Evolutionary conservation across 352 stramenopile species (phyloP).

Genomic region (Phytophthora pseudosyringae): DNA sequence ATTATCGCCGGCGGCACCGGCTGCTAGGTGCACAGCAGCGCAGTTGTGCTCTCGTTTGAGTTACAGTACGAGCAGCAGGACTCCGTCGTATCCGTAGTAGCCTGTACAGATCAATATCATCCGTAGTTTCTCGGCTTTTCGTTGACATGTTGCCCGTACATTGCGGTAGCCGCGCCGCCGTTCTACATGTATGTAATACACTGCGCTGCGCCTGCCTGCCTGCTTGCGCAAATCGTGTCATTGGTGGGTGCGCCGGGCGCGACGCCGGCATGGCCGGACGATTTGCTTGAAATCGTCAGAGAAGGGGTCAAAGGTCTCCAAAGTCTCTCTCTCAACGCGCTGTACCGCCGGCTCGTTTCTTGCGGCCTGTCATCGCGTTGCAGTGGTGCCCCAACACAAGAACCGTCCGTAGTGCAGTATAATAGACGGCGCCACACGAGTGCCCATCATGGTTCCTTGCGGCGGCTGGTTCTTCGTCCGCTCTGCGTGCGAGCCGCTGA

Average conservation of each 20-base stretch:
- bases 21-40: conserved; percentile 16
- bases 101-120: neutral
- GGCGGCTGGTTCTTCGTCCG: conserved; percentile 24
- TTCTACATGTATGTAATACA: neutral
- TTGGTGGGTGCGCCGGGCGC: conserved; percentile 18
- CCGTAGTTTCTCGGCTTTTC: neutral
- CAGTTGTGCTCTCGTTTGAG: conserved; percentile 10
- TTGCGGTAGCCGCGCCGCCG: neutral
- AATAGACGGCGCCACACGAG: conserved; percentile 9
- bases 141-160: neutral
- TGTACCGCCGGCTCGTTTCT: conserved; percentile 31
- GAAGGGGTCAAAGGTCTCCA: conserved; percentile 13
- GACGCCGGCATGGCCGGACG: neutral
- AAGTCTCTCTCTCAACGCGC: neutral
- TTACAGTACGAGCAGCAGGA: neutral
- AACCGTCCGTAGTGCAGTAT: neutral
- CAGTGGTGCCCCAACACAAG: conserved; percentile 20
- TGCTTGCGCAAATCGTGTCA: conserved; percentile 20
- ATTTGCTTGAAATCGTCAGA: conserved; percentile 10
- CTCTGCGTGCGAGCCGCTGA: conserved; percentile 15
- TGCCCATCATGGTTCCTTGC: conserved; percentile 32
- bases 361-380: conserved; percentile 25
- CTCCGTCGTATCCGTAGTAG: neutral
- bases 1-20: conserved; percentile 23
- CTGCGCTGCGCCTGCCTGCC: neutral